Percentiles rank a stretch among this genome's conserved stretches.
These are phyloP conservation scores for Schwanniomyces pseudopolymorphus DNA, from an alignment of 805 yeast species.

Conservation along the genomic window DNA sequence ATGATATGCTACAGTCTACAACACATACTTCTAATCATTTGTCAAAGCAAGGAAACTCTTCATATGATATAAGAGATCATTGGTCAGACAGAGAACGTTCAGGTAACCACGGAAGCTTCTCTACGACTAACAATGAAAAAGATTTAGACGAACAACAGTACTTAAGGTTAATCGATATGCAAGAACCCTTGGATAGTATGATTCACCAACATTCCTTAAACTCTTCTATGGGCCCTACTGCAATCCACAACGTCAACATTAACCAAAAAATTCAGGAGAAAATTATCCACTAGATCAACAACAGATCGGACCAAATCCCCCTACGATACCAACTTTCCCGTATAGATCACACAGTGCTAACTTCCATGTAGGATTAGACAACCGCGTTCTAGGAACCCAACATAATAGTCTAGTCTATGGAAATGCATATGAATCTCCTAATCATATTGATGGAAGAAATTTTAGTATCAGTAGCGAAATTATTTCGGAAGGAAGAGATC, in stretches of 20 bases:
- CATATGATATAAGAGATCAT: background rate
- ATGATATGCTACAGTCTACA: background rate
- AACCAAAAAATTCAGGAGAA: background rate
- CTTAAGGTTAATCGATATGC: background rate
- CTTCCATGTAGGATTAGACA: background rate
- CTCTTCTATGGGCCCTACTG: background rate
- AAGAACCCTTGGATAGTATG: background rate
- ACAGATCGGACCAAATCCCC: background rate
- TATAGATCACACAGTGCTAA: background rate
- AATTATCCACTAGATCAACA: background rate
- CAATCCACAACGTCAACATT: background rate
- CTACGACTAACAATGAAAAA: background rate
- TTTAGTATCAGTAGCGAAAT: background rate
- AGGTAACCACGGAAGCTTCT: background rate
- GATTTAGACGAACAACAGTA: background rate
- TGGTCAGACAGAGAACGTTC: background rate
- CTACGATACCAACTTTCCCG: no score
- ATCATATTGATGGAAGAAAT: background rate
- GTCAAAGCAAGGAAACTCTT: background rate
- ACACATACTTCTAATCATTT: background rate
- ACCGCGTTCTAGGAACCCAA: background rate
- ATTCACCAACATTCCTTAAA: background rate
- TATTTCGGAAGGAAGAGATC: background rate
- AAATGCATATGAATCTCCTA: background rate
- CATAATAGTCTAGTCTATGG: background rate